Conservation (phyloP, 176 grass and related monocot genomes). For the Olyra latifolia region DNA sequence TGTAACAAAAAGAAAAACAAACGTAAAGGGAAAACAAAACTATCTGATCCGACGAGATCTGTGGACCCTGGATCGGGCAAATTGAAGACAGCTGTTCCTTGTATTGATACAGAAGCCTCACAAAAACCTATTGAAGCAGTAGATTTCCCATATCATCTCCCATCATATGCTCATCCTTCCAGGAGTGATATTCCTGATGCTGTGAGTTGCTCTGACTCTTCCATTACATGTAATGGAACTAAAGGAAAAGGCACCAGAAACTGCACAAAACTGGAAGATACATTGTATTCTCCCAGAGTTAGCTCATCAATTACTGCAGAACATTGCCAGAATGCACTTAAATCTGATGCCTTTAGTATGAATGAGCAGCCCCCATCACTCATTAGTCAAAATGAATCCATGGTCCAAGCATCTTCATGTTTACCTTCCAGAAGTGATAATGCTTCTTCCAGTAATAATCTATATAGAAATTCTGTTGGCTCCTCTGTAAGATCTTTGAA, state of each 20-base stretch:
- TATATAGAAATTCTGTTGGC: slow-evolving; percentile 30
- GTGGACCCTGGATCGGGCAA: slow-evolving; percentile 46
- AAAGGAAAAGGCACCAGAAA: slow-evolving; percentile 35
- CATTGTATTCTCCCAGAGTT: slow-evolving; percentile 25
- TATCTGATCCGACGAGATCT: slow-evolving; percentile 36
- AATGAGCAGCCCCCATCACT: slow-evolving; percentile 15
- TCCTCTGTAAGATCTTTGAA: slow-evolving; percentile 38
- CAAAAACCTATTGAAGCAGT: slow-evolving; percentile 27
- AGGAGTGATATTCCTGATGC: slow-evolving; percentile 37
- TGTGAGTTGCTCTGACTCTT: slow-evolving; percentile 37
- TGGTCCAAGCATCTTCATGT: slow-evolving; percentile 38
- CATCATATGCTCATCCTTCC: slow-evolving; percentile 26
- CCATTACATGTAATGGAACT: slow-evolving; percentile 20
- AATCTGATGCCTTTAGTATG: slow-evolving; percentile 28
- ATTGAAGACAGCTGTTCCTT: slow-evolving; percentile 35
- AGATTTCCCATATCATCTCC: slow-evolving; percentile 21
- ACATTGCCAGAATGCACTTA: slow-evolving; percentile 31
- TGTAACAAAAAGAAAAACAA: slow-evolving; percentile 77
- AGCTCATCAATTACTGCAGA: slow-evolving; percentile 26
- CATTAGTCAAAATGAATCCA: slow-evolving; percentile 23
- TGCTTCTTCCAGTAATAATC: slow-evolving; percentile 35
- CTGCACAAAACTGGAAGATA: slow-evolving; percentile 23
- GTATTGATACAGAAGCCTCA: slow-evolving; percentile 36
- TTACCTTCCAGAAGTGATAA: slow-evolving; percentile 21
- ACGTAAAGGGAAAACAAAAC: slow-evolving; percentile 80